phyloP scores from a whole-genome alignment of 2,329 filamentous ascomycete genomes.

The Botrytis porri region DNA sequence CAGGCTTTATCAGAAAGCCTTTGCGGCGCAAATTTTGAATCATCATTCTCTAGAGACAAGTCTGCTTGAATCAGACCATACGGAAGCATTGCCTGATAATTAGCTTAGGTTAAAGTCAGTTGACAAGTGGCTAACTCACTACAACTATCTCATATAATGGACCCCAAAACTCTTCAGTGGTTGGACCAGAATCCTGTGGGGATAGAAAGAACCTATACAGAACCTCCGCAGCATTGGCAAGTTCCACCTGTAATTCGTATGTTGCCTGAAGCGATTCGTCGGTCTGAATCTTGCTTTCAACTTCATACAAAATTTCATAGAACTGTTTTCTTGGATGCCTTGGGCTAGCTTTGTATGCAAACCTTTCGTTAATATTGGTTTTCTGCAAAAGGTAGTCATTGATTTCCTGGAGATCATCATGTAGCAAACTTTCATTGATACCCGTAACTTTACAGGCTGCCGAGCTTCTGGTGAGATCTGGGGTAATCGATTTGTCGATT shows the following conservation, averaged over 20 bases:
- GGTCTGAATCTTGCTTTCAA: slow-evolving; percentile 22
- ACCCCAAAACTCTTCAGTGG: slow-evolving; percentile 46
- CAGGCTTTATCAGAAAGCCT: neutral
- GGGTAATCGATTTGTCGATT: neutral
- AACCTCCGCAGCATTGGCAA: slow-evolving; percentile 44
- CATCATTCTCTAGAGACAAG: neutral
- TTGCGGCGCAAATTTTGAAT: neutral
- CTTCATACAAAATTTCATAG: neutral
- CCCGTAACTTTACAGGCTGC: neutral
- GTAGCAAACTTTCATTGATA: neutral
- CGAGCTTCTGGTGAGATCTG: neutral
- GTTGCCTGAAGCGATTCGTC: slow-evolving; percentile 26
- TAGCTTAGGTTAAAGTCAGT: neutral
- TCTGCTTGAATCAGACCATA: neutral
- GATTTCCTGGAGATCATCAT: slow-evolving; percentile 8
- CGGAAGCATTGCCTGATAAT: slow-evolving; percentile 3
- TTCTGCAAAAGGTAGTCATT: neutral
- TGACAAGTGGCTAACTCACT: slow-evolving; percentile 30
- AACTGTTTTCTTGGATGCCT: neutral
- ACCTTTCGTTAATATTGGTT: neutral
- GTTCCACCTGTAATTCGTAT: slow-evolving; percentile 37
- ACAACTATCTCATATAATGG: slow-evolving; percentile 38
- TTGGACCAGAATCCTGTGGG: slow-evolving; percentile 39
- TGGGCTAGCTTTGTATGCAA: neutral
- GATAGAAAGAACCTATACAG: slow-evolving; percentile 47